Evolutionary conservation across 805 yeast genomes (phyloP), one percentile per base, ranked within the genome.

Genomic region (Jamesozyma rosinii): DNA sequence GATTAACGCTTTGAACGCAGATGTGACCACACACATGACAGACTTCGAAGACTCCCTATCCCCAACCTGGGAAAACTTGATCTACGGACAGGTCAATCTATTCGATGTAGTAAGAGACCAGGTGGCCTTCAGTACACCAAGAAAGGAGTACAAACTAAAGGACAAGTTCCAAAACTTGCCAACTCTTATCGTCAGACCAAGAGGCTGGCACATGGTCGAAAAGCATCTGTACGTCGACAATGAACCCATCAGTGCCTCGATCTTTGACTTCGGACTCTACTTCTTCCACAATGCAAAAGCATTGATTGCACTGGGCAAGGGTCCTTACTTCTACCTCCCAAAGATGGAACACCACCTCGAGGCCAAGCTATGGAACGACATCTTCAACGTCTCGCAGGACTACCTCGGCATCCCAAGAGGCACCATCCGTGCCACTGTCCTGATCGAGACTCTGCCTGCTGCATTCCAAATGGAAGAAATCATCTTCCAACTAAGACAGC

Each of bases 391-490:
- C 45, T 72, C 92, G 6, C 90, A 83, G 68, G 92, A 83, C 59
- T 74, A 72, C 58, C 61, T 83, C 40, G 76, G 72, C 17, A 67
- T 83, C 37, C 75, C 80, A 49, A 74, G 90, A 58, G 94, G 92
- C 50, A 78, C 88, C 44, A 77, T 83, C 57, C 74, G 86, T 59
- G 90, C 88, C 35, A 82, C 92, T 9, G 89, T 82, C 26, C 69
- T 83, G 61, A 83, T 83, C 58, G 94, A 83, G 65, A 83, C 94
- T 17, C 68, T 83, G 51, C 94, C 92, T 33, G 88, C 86, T 35
- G 87, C 89, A 14, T 83, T 80, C 74, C 92, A 83, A 65, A 78
- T 83, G 81, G 89, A 83, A 59, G 94, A 83, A 65, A 83, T 83
- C 52, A 75, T 83, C 55, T 83, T 77, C 58, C 83, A 83, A 57